phyloP scores from a whole-genome alignment of 2,329 filamentous ascomycete species.

The Epichloe glyceriae region DNA sequence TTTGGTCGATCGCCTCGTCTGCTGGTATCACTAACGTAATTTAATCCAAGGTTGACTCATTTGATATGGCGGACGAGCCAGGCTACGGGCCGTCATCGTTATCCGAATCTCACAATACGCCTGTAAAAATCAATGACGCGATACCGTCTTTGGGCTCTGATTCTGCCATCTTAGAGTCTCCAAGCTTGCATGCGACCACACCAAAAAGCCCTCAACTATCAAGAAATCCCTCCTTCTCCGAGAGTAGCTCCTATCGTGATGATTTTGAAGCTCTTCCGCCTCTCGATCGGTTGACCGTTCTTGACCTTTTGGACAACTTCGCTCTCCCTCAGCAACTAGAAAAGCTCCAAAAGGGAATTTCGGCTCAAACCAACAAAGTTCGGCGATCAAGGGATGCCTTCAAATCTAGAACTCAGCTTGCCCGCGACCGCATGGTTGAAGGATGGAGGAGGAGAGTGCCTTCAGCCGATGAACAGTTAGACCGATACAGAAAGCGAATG shows the following conservation, averaged over 20 bases:
- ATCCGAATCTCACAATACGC: slow-evolving; percentile 23
- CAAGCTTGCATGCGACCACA: slow-evolving; percentile 32
- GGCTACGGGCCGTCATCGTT: not conserved
- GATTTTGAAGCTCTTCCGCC: slow-evolving; percentile 82
- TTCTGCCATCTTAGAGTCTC: slow-evolving; percentile 33
- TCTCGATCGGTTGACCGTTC: slow-evolving; percentile 76
- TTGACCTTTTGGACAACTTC: slow-evolving; percentile 90
- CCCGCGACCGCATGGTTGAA: slow-evolving; percentile 81
- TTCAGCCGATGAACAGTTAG: slow-evolving; percentile 80
- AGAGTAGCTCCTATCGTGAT: slow-evolving; percentile 72
- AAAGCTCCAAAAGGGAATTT: slow-evolving; percentile 73
- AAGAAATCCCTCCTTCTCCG: slow-evolving; percentile 69
- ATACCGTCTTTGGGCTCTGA: slow-evolving; percentile 30
- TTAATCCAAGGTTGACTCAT: not conserved
- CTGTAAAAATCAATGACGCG: slow-evolving; percentile 29
- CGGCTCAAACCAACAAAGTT: slow-evolving; percentile 73
- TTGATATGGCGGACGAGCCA: slow-evolving; percentile 4
- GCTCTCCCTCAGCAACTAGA: slow-evolving; percentile 82
- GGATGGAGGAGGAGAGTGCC: slow-evolving; percentile 83
- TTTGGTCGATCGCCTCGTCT: not conserved
- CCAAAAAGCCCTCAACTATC: slow-evolving; percentile 48
- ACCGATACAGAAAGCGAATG: slow-evolving; percentile 83
- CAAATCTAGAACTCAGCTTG: slow-evolving; percentile 60
- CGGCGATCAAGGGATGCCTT: slow-evolving; percentile 69
- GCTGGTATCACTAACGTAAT: not conserved